Evolutionary conservation across 441 rosid species (phyloP).

Genomic region (Croton laevigatus): DNA sequence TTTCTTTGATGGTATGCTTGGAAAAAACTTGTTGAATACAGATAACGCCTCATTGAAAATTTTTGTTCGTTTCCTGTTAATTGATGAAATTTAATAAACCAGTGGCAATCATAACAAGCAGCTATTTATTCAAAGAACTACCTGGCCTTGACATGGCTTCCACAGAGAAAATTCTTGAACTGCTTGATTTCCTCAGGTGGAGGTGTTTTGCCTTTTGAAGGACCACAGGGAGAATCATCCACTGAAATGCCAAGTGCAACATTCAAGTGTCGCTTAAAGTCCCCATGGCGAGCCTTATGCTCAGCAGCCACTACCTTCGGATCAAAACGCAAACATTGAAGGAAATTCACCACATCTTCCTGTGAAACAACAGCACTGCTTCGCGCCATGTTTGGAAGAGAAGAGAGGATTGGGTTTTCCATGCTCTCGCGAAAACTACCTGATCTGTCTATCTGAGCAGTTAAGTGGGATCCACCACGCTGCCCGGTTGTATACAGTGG

Average conservation of each 20-base stretch:
- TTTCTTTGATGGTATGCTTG: slow-evolving; percentile 78
- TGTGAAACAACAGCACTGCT: slow-evolving; percentile 59
- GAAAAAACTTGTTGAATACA: slow-evolving; percentile 76
- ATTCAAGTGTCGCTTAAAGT: slow-evolving; percentile 63
- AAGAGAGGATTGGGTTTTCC: slow-evolving; percentile 68
- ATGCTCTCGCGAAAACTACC: slow-evolving; percentile 80
- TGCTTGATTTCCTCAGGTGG: slow-evolving; percentile 84
- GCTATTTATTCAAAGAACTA: slow-evolving; percentile 37
- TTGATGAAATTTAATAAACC: slow-evolving; percentile 32
- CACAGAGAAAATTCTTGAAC: slow-evolving; percentile 62
- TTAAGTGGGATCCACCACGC: slow-evolving; percentile 85
- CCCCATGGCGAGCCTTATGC: slow-evolving; percentile 76
- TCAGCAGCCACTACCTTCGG: slow-evolving; percentile 76
- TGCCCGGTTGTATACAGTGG: slow-evolving; percentile 59
- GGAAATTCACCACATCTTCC: slow-evolving; percentile 68
- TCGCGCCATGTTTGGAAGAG: slow-evolving; percentile 69
- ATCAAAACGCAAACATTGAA: slow-evolving; percentile 71
- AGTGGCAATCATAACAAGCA: slow-evolving; percentile 18
- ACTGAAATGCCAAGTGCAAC: slow-evolving; percentile 72
- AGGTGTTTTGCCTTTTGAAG: slow-evolving; percentile 62
- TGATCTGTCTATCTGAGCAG: slow-evolving; percentile 78
- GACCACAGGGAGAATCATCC: slow-evolving; percentile 65
- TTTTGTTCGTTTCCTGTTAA: slow-evolving; percentile 84
- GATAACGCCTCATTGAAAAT: slow-evolving; percentile 77
- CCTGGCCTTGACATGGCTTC: slow-evolving; percentile 79